Evolutionary conservation across 2,329 filamentous ascomycete genomes (phyloP), one percentile per base, ranked within the genome.

Genomic region (Penicillium crustosum): DNA sequence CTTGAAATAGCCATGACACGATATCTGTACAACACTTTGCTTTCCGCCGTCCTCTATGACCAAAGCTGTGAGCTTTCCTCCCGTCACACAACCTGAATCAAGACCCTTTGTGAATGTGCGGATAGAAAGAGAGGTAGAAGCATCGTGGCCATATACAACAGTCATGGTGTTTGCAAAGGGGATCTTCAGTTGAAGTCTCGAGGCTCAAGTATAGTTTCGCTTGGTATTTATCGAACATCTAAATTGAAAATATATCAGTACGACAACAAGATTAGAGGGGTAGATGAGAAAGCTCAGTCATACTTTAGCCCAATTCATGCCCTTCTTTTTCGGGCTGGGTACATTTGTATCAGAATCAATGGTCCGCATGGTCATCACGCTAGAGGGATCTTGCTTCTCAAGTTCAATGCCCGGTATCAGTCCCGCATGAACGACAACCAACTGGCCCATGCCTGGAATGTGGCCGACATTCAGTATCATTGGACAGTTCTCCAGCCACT

Each of bases 281-380:
- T 7, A 10, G 9, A 39, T 19, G 19, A 49, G 47, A 42, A 57
- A 9, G 25, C 44, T 55, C 58, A 45, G 23, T 55, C 65, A 64
- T 62, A 81, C 76, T 66, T 87, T 83, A 51, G 86, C 81, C 91
- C 91, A 95, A 15, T 83, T 82, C 35, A 83, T 80, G 50, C 88
- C 89, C 6, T 71, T 75, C 53, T 66, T 75, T 61, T 67, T 79
- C 61, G 78, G 77, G 53, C 78, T 84, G 4, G 86, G 86, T 13
- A 84, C 76, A 58, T 85, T 82, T 12, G 84, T 86, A 12, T 81
- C 76, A 19, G 86, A 81, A 64, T 89, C 81, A 53, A 96, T 83
- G 7, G 87, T 90, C 56, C 92, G 86, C 90, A 99, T 95, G 70
- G 91, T 94, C 92, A 97, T 97, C 41, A 90, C 89, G 51, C 89